Evolutionary conservation across 2,329 filamentous ascomycete genomes (phyloP), one percentile per base, ranked within the genome.

Genomic region (Pseudogymnoascus sp.): DNA sequence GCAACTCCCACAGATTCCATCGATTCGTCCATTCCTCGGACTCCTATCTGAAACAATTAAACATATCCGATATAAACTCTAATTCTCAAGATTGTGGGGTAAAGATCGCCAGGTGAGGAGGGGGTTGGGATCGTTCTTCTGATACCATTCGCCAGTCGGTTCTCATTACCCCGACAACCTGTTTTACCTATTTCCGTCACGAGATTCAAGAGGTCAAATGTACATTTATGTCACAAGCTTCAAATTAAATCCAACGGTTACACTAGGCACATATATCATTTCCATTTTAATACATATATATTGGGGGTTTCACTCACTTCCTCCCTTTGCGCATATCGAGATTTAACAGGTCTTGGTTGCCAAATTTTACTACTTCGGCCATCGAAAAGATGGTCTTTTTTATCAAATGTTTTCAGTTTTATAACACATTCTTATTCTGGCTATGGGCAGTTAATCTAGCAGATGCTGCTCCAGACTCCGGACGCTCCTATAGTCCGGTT

Each of bases 161-260:
- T 55, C 28, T 55, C 49, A 55, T 55, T 55, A 55, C 49, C 49
- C 49, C 49, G 28, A 35, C 49, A 55, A 55, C 49, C 28, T 55
- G 49, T 55, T 55, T 35, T 55, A 16, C 28, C 28, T n/a, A 21
- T 55, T 55, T 55, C 28, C 49, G 49, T 55, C 49, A 55, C 49
- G 16, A 55, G 49, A 55, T 55, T 18, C 28, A 55, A 45, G n/a
- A 55, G 28, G 49, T 55, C 49, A 55, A 55, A 55, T 55, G 49
- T 33, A 35, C 28, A 55, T 35, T 33, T 55, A 55, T 55, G 49
- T 55, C 49, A 55, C 49, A 35, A 55, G 49, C 49, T 35, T 33
- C 28, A 18, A 33, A 21, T 33, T 55, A 55, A 52, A 33, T 21
- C 49, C 49, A 55, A 55, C 28, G 4, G 49, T 55, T 55, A n/a